phyloP scores from a whole-genome alignment of 768 basidiomycete genomes.

The Tricholoma saponaceum region DNA sequence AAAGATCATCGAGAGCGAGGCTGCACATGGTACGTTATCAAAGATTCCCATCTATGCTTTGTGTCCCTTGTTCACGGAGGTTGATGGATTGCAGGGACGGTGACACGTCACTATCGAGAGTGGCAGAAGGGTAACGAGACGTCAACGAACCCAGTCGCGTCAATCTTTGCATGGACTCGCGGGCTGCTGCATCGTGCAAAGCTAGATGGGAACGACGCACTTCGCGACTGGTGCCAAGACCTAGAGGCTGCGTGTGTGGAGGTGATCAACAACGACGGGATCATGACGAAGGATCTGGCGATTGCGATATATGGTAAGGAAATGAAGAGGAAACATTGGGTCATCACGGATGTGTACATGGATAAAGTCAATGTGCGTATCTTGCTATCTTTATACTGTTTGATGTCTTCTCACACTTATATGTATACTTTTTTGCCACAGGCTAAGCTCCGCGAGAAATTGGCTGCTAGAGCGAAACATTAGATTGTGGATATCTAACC shows the following conservation, averaged over 20 bases:
- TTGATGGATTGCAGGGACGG: slow-evolving; percentile 50
- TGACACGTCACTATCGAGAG: slow-evolving; percentile 96
- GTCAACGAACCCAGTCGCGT: slow-evolving; percentile 97
- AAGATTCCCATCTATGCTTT: not conserved
- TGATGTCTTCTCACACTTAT: not conserved
- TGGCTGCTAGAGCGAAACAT: slow-evolving; percentile 21
- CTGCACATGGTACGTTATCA: slow-evolving; percentile 71
- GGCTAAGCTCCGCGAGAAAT: slow-evolving; percentile 43
- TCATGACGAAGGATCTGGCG: slow-evolving; percentile 98
- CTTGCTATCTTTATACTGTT: not conserved
- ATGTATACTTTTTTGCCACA: slow-evolving; percentile 12
- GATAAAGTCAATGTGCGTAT: slow-evolving; percentile 80
- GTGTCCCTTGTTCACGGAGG: not conserved
- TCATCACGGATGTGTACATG: slow-evolving; percentile 92
- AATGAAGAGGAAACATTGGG: slow-evolving; percentile 95
- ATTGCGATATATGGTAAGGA: slow-evolving; percentile 89
- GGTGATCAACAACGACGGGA: slow-evolving; percentile 81
- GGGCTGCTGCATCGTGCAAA: slow-evolving; percentile 91
- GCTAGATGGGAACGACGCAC: slow-evolving; percentile 76
- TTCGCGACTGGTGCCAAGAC: slow-evolving; percentile 69
- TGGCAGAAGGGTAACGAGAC: slow-evolving; percentile 97
- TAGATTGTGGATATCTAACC: not conserved
- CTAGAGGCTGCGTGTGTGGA: slow-evolving; percentile 89
- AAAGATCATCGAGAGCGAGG: slow-evolving; percentile 88
- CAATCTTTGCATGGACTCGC: slow-evolving; percentile 98